Evolutionary conservation across 768 basidiomycete genomes (phyloP), one percentile per base, ranked within the genome.

Genomic region (Leucosporidium yakuticum): DNA sequence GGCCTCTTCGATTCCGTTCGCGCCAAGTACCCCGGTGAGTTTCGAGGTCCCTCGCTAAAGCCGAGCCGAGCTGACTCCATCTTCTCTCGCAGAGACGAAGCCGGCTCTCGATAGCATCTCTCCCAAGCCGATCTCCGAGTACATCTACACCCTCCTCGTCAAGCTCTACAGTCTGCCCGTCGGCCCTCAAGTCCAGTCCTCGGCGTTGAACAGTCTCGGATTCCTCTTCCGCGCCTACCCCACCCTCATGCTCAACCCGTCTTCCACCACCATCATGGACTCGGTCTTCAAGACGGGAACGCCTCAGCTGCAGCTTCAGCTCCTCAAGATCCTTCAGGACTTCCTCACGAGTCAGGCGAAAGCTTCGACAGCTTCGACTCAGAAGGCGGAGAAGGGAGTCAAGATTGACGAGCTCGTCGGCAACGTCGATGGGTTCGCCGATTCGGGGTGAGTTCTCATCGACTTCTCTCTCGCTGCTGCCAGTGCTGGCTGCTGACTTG

Each of bases 381-480:
- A 29, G 21, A 69, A 78, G n/a, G 53, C 63, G 7, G 82, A 81
- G 51, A 79, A 29, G 72, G 70, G 55, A 31, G 86, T 97, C 61
- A 86, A 94, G 74, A 93, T 99, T 87, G 88, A 88, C 0, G 91
- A 96, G 74, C 82, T 99, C 14, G 89, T 98, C 5, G 96, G 96
- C 0, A 94, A 95, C 74, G 92, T 92, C 0, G 89, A 92, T 74
- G 91, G 88, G 1, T 95, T 98, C 77, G 92, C 95, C 0, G 96
- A 98, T 74, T 97, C 95, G 9, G 94, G 94, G 96, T 97, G 79
- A 34, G 75, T 62, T 36, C 51, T 25, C 39, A 15, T 2, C 44
- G 49, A 15, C 15, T 31, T 59, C n/a, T 21, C 12, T 4, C 47
- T 51, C n/a, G n/a, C 31, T 9, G 34, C 4, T 0, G 19, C 50